A percentile compares a stretch with the other conserved stretches of the same genome.
Conservation (phyloP, 345 rosid species). For the Pugionium dolabratum region DNA sequence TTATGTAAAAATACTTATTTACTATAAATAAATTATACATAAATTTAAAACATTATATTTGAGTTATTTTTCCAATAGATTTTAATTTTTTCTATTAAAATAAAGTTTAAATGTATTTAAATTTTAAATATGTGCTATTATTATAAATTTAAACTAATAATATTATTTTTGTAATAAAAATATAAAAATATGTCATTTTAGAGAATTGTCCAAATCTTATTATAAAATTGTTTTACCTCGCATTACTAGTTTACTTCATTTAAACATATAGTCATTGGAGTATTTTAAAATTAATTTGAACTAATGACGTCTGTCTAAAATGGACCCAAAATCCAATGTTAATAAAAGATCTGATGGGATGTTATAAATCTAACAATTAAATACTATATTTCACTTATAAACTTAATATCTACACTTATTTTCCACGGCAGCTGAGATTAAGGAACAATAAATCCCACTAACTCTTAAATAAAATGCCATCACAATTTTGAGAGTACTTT, state of each 20-base stretch:
- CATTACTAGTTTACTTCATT: not conserved
- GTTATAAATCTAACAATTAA: conserved; percentile 25
- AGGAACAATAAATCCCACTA: conserved; percentile 37
- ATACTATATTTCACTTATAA: conserved; percentile 1
- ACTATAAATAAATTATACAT: no score
- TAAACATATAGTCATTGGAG: not conserved
- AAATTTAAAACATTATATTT: no score
- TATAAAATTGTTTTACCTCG: no score
- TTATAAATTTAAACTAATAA: no score
- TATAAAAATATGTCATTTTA: no score
- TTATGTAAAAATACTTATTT: no score
- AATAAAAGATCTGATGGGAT: conserved; percentile 40
- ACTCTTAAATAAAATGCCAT: conserved; percentile 33
- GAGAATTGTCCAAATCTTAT: no score
- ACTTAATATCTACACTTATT: conserved; percentile 24
- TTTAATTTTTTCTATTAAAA: no score
- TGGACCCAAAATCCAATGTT: conserved; percentile 35
- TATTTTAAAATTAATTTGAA: conserved; percentile 2
- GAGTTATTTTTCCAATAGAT: no score
- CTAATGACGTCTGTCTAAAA: conserved; percentile 38
- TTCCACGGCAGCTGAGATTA: conserved; percentile 45
- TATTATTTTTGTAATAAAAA: no score
- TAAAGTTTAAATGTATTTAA: no score
- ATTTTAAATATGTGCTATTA: no score
- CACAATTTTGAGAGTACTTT: conserved; percentile 19